A percentile compares a stretch with the other conserved stretches of the same genome.
phyloP scores from a whole-genome alignment of 495 filamentous ascomycete species.

The Penicillium manginii region DNA sequence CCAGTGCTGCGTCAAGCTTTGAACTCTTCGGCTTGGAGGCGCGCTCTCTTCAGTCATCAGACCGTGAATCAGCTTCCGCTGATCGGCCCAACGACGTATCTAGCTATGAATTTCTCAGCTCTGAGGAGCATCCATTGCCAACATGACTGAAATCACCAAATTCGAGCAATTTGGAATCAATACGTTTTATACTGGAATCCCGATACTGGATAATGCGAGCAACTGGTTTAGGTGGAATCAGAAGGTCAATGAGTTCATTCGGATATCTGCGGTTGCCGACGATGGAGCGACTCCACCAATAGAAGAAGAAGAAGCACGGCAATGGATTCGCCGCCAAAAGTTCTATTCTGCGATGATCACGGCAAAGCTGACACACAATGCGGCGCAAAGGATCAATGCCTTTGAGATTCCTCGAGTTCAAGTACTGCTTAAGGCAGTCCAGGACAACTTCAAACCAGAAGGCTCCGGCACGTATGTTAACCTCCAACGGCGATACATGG shows the following conservation, averaged over 20 bases:
- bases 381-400: slow-evolving; percentile 16
- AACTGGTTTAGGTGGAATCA: slow-evolving; percentile 13
- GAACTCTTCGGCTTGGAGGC: slow-evolving; percentile 11
- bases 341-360: slow-evolving; percentile 20
- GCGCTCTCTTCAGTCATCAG: slow-evolving; percentile 6
- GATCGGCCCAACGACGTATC: background rate
- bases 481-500: slow-evolving; percentile 16
- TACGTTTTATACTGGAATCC: slow-evolving; percentile 11
- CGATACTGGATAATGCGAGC: slow-evolving; percentile 11
- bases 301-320: slow-evolving; percentile 12
- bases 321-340: slow-evolving; percentile 14
- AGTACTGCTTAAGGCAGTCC: slow-evolving; percentile 9
- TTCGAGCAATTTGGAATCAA: slow-evolving; percentile 9
- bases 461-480: slow-evolving; percentile 16
- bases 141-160: background rate
- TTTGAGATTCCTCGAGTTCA: slow-evolving; percentile 14
- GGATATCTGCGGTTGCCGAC: slow-evolving; percentile 11
- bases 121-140: background rate
- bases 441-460: slow-evolving; percentile 18
- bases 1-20: slow-evolving; percentile 6
- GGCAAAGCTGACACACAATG: slow-evolving; percentile 16
- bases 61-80: background rate
- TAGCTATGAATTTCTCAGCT: slow-evolving; percentile 5
- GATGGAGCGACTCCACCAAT: slow-evolving; percentile 4
- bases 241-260: slow-evolving; percentile 15